Evolutionary conservation across 176 grass and related monocot genomes (phyloP), one percentile per base, ranked within the genome.

Genomic region (Stipa capillata): DNA sequence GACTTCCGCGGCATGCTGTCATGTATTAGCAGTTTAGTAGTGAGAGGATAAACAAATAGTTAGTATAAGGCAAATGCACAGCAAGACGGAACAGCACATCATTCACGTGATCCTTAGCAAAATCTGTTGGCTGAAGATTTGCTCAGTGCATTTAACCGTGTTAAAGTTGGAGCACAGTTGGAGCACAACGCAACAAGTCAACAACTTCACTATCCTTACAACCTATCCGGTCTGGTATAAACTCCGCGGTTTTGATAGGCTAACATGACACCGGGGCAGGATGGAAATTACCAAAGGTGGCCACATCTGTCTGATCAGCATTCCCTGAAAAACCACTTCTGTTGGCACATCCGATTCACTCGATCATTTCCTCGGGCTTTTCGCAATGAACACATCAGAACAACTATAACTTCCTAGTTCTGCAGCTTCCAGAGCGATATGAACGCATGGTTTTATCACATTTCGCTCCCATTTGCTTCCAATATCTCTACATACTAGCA

Each of bases 1-100:
- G 61, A 99, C 85, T 72, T 92, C 81, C 31, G 90, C 92, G n/a
- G 92, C 85, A 87, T 99, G 96, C 96, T 99, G 89, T 32, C 71
- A 81, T 28, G 43, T 6, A 76, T 40, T 18, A 76, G 42, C 51
- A 69, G 0, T 25, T 82, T 0, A 52, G 7, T 27, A 32, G 9
- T 33, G 53, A 65, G 63, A 61, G 27, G 4, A 68, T 18, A 27
- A 12, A 33, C 29, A 74, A 50, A 35, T n/a, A 6, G 7, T 15
- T 9, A 4, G 2, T n/a, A 12, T 6, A 37, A 43, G 18, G 3
- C 8, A 58, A 47, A 13, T 10, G 8, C 1, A n/a, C 27, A 9
- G 37, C 56, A 60, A 36, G n/a, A 21, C 9, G 51, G 9, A 18
- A 3, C 20, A 15, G 21, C 15, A 35, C 16, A 3, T 18, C 36